These are phyloP conservation scores for Arthrobotrys conoides DNA, from an alignment of 2,329 filamentous ascomycete species.

Conservation along the genomic window DNA sequence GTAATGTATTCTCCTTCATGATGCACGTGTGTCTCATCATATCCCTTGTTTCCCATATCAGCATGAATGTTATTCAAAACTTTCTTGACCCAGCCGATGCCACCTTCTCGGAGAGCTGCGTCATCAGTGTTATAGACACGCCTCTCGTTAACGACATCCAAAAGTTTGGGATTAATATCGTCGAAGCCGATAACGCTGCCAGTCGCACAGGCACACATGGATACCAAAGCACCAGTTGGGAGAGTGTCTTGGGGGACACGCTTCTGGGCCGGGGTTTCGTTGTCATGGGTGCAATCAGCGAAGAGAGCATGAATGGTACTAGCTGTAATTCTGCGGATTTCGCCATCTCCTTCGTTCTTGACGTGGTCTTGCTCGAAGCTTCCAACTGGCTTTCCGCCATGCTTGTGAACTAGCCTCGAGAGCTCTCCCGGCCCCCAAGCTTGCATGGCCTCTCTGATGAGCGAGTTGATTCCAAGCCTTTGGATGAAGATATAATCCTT, in stretches of 20 bases:
- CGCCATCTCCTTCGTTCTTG: slow-evolving; percentile 74
- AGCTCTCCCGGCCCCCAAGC: slow-evolving; percentile 95
- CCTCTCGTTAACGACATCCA: slow-evolving; percentile 94
- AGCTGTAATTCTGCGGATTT: slow-evolving; percentile 85
- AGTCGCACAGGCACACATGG: slow-evolving; percentile 94
- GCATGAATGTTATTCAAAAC: slow-evolving; percentile 94
- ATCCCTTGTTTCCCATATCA: slow-evolving; percentile 94
- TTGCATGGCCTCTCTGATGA: slow-evolving; percentile 98
- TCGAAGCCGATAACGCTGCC: slow-evolving; percentile 99
- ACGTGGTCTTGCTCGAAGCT: slow-evolving; percentile 96
- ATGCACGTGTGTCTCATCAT: slow-evolving; percentile 95
- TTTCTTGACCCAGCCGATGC: slow-evolving; percentile 92
- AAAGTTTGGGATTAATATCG: slow-evolving; percentile 90
- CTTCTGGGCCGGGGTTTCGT: slow-evolving; percentile 95
- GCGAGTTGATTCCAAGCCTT: slow-evolving; percentile 86
- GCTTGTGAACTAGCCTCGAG: slow-evolving; percentile 90
- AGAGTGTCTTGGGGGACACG: slow-evolving; percentile 93
- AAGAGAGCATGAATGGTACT: slow-evolving; percentile 92
- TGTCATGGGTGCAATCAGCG: slow-evolving; percentile 99
- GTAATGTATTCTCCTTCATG: slow-evolving; percentile 97
- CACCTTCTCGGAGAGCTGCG: slow-evolving; percentile 72
- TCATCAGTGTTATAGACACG: slow-evolving; percentile 76
- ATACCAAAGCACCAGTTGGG: slow-evolving; percentile 91
- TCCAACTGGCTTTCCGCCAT: slow-evolving; percentile 93
- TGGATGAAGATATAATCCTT: slow-evolving; percentile 98